Evolutionary conservation across 78 protist genomes (phyloP).

Genomic region (Andalucia godoyi): DNA sequence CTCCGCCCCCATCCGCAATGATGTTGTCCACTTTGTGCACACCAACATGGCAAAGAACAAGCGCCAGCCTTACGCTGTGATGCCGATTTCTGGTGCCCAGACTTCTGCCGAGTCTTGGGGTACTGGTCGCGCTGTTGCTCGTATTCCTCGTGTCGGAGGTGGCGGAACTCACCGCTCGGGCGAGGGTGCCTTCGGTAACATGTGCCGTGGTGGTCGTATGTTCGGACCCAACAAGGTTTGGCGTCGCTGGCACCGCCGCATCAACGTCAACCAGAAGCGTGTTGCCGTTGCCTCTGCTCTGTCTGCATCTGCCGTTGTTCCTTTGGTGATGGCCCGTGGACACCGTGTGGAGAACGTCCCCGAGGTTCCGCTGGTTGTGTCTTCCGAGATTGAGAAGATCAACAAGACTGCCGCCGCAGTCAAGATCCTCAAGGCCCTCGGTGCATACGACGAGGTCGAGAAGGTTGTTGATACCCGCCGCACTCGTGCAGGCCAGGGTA

Average conservation of each 20-base stretch:
- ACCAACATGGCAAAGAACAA: conserved; percentile 86
- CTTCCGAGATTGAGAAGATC: conserved; percentile 50
- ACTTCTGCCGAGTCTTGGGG: conserved; percentile 99
- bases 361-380: conserved; percentile 95
- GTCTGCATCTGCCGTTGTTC: conserved; percentile 96
- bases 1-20: conserved; percentile 86
- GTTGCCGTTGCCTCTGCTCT: conserved; percentile 94
- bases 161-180: conserved; percentile 98
- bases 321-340: conserved; percentile 98
- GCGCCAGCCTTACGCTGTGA: conserved; percentile 89
- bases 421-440: conserved; percentile 52
- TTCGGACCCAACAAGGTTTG: conserved; percentile 95
- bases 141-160: conserved; percentile 99
- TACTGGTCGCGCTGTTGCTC: conserved; percentile 99
- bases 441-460: conserved; percentile 87
- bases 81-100: conserved; percentile 86
- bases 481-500: conserved; percentile 94
- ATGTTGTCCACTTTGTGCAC: conserved; percentile 81
- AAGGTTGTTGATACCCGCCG: conserved; percentile 33
- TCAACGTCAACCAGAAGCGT: conserved; percentile 87
- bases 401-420: conserved; percentile 88
- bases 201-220: conserved; percentile 98
- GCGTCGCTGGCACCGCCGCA: conserved; percentile 92
- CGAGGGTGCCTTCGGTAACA: conserved; percentile 99
- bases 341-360: conserved; percentile 75